phyloP scores from a whole-genome alignment of 2,329 filamentous ascomycete species.

The Dichotomopilus funicola region DNA sequence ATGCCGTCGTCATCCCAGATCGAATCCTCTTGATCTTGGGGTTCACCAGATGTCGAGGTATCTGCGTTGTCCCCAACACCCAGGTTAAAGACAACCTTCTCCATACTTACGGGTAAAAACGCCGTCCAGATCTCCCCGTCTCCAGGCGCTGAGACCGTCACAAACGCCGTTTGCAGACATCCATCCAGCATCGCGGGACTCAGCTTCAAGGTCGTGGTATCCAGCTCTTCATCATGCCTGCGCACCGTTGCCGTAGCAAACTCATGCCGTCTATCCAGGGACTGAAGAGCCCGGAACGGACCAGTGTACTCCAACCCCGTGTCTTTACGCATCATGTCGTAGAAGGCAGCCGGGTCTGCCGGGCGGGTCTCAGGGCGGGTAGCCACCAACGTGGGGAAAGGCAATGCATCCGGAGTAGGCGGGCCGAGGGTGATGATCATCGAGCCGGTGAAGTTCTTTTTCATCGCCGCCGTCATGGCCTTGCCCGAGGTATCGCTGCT shows the following conservation, averaged over 20 bases:
- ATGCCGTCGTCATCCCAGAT: constrained; percentile 6
- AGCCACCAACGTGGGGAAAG: constrained; percentile 26
- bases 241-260: constrained; percentile 30
- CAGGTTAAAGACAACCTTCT: constrained; percentile 33
- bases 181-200: constrained; percentile 38
- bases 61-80: constrained; percentile 20
- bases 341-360: constrained; percentile 32
- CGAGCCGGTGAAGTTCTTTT: constrained; percentile 29
- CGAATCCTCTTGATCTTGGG: no score
- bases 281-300: constrained; percentile 32
- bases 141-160: constrained; percentile 35
- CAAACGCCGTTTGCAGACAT: constrained; percentile 38
- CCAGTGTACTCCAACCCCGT: constrained; percentile 35
- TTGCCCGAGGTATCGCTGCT: constrained; percentile 15
- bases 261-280: constrained; percentile 31
- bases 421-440: constrained; percentile 30
- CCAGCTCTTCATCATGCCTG: constrained; percentile 28
- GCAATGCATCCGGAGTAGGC: constrained; percentile 25
- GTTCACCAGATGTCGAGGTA: no score
- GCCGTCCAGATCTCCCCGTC: constrained; percentile 38
- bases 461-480: constrained; percentile 25
- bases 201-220: constrained; percentile 31
- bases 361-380: constrained; percentile 28
- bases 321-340: constrained; percentile 34
- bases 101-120: constrained; percentile 34